These are phyloP conservation scores for Yamadazyma blattariae DNA, from an alignment of 1,139 yeast genomes.

Conservation along the genomic window DNA sequence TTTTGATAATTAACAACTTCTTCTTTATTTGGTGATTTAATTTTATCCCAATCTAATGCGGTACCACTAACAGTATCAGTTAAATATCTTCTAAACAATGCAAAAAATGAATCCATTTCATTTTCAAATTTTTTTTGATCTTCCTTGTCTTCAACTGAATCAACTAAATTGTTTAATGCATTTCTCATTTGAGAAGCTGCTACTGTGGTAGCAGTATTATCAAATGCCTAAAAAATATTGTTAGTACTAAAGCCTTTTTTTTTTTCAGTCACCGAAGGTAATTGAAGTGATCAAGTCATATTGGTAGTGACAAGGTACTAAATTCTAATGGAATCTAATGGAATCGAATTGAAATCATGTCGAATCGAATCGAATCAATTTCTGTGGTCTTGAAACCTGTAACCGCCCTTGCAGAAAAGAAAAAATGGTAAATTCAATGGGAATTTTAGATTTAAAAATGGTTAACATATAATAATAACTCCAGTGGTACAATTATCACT, in stretches of 20 bases:
- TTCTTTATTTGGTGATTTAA: constrained; percentile 80
- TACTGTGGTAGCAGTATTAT: constrained; percentile 90
- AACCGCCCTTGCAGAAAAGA: too few relatives aligned
- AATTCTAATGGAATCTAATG: too few relatives aligned
- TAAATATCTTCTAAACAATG: constrained; percentile 88
- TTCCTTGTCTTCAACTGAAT: constrained; percentile 62
- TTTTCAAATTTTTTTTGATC: constrained; percentile 68
- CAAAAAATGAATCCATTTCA: constrained; percentile 94
- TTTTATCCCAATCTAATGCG: constrained; percentile 91
- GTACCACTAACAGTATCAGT: constrained; percentile 85
- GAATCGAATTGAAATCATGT: too few relatives aligned
- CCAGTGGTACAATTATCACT: too few relatives aligned
- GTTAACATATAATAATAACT: too few relatives aligned
- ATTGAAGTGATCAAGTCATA: too few relatives aligned
- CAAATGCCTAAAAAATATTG: constrained; percentile 63
- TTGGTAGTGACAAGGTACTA: too few relatives aligned
- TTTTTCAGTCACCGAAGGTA: too few relatives aligned
- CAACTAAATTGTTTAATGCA: constrained; percentile 86
- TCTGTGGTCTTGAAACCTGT: too few relatives aligned
- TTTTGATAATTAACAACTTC: constrained; percentile 81
- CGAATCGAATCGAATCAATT: too few relatives aligned
- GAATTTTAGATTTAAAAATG: too few relatives aligned
- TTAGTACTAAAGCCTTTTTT: constrained; percentile 21
- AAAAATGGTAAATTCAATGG: too few relatives aligned
- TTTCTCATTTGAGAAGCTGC: constrained; percentile 99